Percentiles rank a stretch among this genome's conserved stretches.
phyloP scores from a whole-genome alignment of 2,329 filamentous ascomycete species.

The Setomelanomma holmii region DNA sequence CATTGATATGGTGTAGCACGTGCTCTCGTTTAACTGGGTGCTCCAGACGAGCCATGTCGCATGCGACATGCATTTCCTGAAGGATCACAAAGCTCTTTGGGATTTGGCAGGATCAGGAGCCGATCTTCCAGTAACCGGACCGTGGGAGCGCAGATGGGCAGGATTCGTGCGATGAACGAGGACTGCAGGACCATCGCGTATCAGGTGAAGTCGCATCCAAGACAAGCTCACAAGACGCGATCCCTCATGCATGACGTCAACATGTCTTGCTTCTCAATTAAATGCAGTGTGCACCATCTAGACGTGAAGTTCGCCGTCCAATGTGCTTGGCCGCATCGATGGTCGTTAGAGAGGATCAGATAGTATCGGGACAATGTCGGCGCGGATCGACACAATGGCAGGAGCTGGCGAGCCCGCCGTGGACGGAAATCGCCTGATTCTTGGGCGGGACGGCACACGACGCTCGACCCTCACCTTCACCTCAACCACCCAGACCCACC shows the following conservation, averaged over 20 bases:
- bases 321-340: too few species aligned
- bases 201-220: not conserved
- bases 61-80: slow-evolving; percentile 15
- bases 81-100: slow-evolving; percentile 16
- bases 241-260: not conserved
- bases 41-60: slow-evolving; percentile 13
- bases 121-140: slow-evolving; percentile 8
- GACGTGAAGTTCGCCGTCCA: not conserved
- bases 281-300: not conserved
- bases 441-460: slow-evolving; percentile 12
- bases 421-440: slow-evolving; percentile 6
- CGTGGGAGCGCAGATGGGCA: not conserved
- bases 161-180: not conserved
- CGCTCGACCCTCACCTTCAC: slow-evolving; percentile 4
- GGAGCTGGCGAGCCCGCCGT: slow-evolving; percentile 6
- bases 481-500: slow-evolving; percentile 6
- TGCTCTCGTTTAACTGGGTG: slow-evolving; percentile 10
- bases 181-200: not conserved
- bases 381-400: slow-evolving; percentile 3
- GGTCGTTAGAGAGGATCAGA: not conserved
- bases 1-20: not conserved
- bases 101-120: not conserved
- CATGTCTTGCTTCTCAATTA: not conserved
- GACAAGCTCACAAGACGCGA: not conserved
- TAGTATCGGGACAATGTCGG: slow-evolving; percentile 6